Evolutionary conservation across 2,329 filamentous ascomycete genomes (phyloP), one percentile per base, ranked within the genome.

Genomic region (Alternaria sp.): DNA sequence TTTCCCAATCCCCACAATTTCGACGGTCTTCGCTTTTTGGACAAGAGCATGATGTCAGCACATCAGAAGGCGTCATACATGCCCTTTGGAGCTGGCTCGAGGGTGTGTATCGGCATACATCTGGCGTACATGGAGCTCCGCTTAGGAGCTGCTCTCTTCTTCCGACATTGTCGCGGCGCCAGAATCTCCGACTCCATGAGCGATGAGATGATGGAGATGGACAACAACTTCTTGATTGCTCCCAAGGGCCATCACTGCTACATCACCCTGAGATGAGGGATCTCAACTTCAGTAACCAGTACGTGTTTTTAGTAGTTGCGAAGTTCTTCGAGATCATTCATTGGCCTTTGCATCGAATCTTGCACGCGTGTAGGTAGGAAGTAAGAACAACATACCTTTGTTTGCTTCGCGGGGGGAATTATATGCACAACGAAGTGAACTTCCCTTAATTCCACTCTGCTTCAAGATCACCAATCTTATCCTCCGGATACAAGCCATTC

Each of bases 51-150:
- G 10, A 51, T 70, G 44, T 64, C 70, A 15, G 47, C 66, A 6
- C 62, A 63, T 14, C 73, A 75, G 8, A 84, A 86, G 56, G 82
- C 85, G 6, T 86, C 86, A 21, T 91, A 89, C 65, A 88, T 88
- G 83, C 88, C 89, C 0, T 92, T 92, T 75, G 87, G 89, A 2
- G 89, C 86, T 15, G 90, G 90, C 0, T 88, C 89, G 0, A 82
- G 89, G 25, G 88, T 89, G 79, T 92, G 90, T 67, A 81, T 92
- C 5, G 90, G 90, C 0, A 86, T 88, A 3, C 89, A 92, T 70
- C 87, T 92, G 67, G 90, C 90, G 0, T 78, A 79, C 15, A 85
- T 86, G 73, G 86, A 88, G 69, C 73, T 88, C 26, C 81, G 86
- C 5, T 79, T 86, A 20, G 83, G 80, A 0, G 78, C 83, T 0